phyloP scores from a whole-genome alignment of 495 filamentous ascomycete species.

The Pyrenula aspistea region DNA sequence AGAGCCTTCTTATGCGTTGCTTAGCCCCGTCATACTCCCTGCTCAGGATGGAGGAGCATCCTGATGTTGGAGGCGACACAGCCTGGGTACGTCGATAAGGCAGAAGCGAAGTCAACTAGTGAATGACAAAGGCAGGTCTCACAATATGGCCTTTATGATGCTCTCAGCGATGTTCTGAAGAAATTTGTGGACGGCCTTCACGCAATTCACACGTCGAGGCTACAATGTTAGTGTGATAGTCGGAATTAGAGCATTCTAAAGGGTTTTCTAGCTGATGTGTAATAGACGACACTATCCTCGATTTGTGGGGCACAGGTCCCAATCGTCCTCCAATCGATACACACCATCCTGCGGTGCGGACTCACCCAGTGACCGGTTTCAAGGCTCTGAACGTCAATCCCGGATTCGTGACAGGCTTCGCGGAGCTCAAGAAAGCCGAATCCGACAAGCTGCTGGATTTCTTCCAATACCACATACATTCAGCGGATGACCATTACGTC shows the following conservation, averaged over 20 bases:
- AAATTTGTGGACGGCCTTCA: conserved; percentile 36
- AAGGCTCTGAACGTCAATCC: conserved; percentile 39
- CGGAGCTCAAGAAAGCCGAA: conserved; percentile 42
- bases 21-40: conserved; percentile 34
- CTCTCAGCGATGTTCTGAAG: conserved; percentile 30
- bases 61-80: conserved; percentile 39
- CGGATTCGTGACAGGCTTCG: conserved; percentile 38
- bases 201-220: conserved; percentile 34
- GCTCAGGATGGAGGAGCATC: conserved; percentile 43
- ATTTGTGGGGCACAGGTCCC: conserved; percentile 33
- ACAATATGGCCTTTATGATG: conserved; percentile 38
- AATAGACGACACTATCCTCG: conserved; percentile 21
- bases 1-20: background rate
- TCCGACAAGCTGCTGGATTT: conserved; percentile 40
- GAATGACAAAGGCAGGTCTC: conserved; percentile 16
- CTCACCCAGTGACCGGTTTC: conserved; percentile 40
- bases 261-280: background rate
- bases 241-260: conserved; percentile 18
- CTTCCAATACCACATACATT: conserved; percentile 37
- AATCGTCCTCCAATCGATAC: conserved; percentile 38
- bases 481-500: conserved; percentile 39
- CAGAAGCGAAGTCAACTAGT: background rate
- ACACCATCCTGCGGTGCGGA: conserved; percentile 41
- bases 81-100: conserved; percentile 23
- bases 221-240: conserved; percentile 19